Evolutionary conservation across 371 early-diverging fungal genomes (phyloP), one percentile per base, ranked within the genome.

Genomic region (Gilbertella persicaria): DNA sequence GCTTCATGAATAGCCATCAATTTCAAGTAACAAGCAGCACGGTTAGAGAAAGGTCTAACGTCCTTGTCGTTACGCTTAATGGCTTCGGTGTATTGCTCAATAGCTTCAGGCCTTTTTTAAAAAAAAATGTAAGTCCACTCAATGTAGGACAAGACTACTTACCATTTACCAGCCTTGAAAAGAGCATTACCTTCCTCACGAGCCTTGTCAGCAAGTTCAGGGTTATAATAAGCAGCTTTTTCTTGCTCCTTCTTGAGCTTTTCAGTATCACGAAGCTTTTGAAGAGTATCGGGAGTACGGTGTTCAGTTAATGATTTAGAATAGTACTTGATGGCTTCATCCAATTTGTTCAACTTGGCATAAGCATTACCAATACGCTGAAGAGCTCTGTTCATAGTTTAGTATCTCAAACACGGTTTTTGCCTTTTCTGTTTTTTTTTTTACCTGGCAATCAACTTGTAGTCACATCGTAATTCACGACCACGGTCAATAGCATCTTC

Each of bases 21-120:
- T 80, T 99, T 99, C 51, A 87, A 87, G 78, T 95, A 96, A 72
- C 94, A 92, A 28, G 94, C 96, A 14, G 99, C 94, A 66, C 99
- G 91, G 87, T 99, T 99, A 21, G 94, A 92, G 69, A 90, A 98
- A 58, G 88, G 86, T 60, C 93, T 82, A 19, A 92, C 88, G 55
- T 98, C 99, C 19, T 83, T 68, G 25, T 92, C 93, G 57, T 96
- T 92, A 56, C 98, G 91, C 82, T 94, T 93, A 67, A 98, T 95
- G 4, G 97, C 91, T 78, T 98, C 99, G n/a, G 93, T 86, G 77
- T 98, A 98, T 67, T 84, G 79, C 67, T 90, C 89, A 62, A 97
- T 86, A n/a, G 99, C 97, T 43, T 87, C 93, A 10, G 89, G 87
- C 71, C 71, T 71, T 45, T 33, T 16, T 21, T 12, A 35, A 19